A percentile compares a stretch with the other conserved stretches of the same genome.
phyloP scores from a whole-genome alignment of 495 filamentous ascomycete species.

The Bryoglossum gracile region DNA sequence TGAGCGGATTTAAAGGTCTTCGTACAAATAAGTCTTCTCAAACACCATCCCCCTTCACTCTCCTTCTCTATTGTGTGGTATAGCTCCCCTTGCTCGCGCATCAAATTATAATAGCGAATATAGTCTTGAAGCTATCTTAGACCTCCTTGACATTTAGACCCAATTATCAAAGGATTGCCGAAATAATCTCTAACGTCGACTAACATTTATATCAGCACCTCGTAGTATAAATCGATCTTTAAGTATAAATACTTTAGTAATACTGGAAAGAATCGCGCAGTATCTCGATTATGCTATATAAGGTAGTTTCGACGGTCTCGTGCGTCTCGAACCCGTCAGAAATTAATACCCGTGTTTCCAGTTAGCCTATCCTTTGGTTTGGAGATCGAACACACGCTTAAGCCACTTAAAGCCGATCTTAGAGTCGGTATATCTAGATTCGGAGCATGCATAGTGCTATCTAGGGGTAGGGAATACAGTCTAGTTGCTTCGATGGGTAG shows the following conservation, averaged over 20 bases:
- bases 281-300: conserved; percentile 8
- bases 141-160: conserved; percentile 17
- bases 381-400: neutral
- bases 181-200: conserved; percentile 4
- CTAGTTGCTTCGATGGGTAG: conserved; percentile 29
- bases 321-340: conserved; percentile 24
- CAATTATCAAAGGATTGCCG: conserved; percentile 16
- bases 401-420: neutral
- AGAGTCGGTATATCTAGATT: neutral
- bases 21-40: too few species aligned
- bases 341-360: neutral
- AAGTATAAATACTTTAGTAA: conserved; percentile 13
- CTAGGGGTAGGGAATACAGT: conserved; percentile 28
- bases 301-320: conserved; percentile 17
- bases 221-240: conserved; percentile 21
- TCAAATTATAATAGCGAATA: conserved; percentile 13
- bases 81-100: conserved; percentile 8
- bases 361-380: neutral
- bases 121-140: conserved; percentile 12
- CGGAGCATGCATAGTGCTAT: conserved; percentile 23
- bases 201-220: conserved; percentile 18
- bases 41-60: too few species aligned
- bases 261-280: conserved; percentile 3
- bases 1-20: too few species aligned
- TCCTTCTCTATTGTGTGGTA: too few species aligned